Conservation (phyloP, 1,284 basidiomycete species). For the Fomitopsis betulina region DNA sequence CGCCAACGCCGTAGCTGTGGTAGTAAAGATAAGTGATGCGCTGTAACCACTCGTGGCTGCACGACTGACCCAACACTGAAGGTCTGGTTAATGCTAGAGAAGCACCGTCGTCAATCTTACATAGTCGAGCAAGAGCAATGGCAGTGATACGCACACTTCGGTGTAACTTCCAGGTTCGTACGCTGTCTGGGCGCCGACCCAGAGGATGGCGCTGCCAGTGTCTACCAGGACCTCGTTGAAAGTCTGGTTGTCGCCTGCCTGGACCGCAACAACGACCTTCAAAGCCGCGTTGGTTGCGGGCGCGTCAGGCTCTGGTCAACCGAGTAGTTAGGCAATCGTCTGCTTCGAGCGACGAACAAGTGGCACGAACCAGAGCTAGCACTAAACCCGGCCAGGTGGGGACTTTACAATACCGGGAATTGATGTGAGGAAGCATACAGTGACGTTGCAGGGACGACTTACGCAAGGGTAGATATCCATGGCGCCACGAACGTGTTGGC, state of each 20-base stretch:
- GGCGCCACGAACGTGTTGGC: neutral
- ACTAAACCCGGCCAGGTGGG: neutral
- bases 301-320: conserved; percentile 2
- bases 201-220: conserved; percentile 14
- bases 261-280: conserved; percentile 7
- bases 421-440: neutral
- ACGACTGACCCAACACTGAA: conserved; percentile 4
- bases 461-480: neutral
- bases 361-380: neutral
- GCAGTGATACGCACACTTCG: conserved; percentile 3
- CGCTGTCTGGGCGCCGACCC: conserved; percentile 7
- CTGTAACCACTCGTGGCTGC: neutral
- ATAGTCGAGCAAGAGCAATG: neutral
- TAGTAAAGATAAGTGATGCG: neutral
- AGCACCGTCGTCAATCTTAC: neutral
- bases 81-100: conserved; percentile 3
- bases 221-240: conserved; percentile 13
- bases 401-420: neutral
- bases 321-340: conserved; percentile 6
- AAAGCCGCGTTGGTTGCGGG: conserved; percentile 7
- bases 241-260: conserved; percentile 9
- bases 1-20: conserved; percentile 8
- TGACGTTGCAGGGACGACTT: neutral
- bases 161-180: conserved; percentile 8
- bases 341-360: too few species aligned